These are phyloP conservation scores for Pleurotus giganteus DNA, from an alignment of 768 basidiomycete genomes.

Conservation along the genomic window DNA sequence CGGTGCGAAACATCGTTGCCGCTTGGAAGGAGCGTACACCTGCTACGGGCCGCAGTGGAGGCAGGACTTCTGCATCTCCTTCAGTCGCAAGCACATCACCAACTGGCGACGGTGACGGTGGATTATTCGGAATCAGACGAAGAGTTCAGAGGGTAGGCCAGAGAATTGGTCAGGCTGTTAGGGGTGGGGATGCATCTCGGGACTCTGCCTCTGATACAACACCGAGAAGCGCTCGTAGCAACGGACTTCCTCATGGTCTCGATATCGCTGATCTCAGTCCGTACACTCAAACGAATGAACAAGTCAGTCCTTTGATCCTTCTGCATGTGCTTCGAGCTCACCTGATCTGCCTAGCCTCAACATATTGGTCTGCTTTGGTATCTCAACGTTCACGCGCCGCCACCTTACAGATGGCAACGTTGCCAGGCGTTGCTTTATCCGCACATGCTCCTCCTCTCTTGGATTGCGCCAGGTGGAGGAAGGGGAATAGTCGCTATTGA, in stretches of 20 bases:
- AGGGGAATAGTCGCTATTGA: slow-evolving; percentile 86
- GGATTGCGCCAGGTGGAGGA: slow-evolving; percentile 82
- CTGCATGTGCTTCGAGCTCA: slow-evolving; percentile 14
- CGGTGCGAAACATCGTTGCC: slow-evolving; percentile 75
- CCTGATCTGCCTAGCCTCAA: slow-evolving; percentile 59
- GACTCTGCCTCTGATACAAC: slow-evolving; percentile 22
- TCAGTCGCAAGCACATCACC: slow-evolving; percentile 38
- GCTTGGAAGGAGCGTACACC: slow-evolving; percentile 82
- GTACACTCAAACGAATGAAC: slow-evolving; percentile 48
- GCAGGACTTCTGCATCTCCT: slow-evolving; percentile 35
- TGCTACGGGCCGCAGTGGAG: slow-evolving; percentile 32
- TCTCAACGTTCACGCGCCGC: slow-evolving; percentile 83
- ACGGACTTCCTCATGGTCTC: slow-evolving; percentile 38
- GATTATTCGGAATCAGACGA: slow-evolving; percentile 50
- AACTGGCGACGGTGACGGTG: slow-evolving; percentile 30
- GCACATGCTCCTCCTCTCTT: slow-evolving; percentile 82
- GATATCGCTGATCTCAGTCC: slow-evolving; percentile 44
- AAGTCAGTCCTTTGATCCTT: slow-evolving; percentile 32
- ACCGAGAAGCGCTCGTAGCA: slow-evolving; percentile 29
- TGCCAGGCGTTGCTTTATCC: slow-evolving; percentile 82
- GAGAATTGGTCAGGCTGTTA: slow-evolving; percentile 28
- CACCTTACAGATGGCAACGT: slow-evolving; percentile 78
- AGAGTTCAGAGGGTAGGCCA: slow-evolving; percentile 39
- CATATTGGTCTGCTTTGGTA: slow-evolving; percentile 89
- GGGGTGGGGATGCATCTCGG: slow-evolving; percentile 15